Evolutionary conservation across 2,329 filamentous ascomycete species (phyloP), one percentile per base, ranked within the genome.

Genomic region (Sclerotinia trifoliorum): DNA sequence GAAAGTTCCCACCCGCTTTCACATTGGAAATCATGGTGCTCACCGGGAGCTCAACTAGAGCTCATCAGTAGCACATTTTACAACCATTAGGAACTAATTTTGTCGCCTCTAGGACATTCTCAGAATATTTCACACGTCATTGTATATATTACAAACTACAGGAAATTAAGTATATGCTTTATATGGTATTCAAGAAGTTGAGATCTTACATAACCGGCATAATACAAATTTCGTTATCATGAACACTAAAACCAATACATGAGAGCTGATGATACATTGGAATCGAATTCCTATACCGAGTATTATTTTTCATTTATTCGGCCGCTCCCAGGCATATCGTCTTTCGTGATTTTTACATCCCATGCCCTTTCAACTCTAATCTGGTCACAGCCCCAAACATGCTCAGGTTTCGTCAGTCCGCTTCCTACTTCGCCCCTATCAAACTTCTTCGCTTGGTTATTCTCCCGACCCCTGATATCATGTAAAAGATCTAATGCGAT

Each of bases 361-460:
- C 66, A 68, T 10, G 60, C 61, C 42, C 24, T 42, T 32, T 68
- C 52, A 35, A 65, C 42, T 10, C 66, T 54, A 49, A 68, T 68
- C 11, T 57, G 56, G 52, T 55, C 65, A 48, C 32, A 46, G 26
- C 17, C 39, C 57, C 57, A 62, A 5, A 44, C 39, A n/a, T 67
- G 57, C 21, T 63, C 35, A 2, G 56, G 65, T 46, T n/a, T 63
- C 39, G n/a, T 67, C 6, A 66, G 11, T 29, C 55, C 19, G 39
- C 48, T 51, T 32, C 32, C 32, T 24, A 8, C 48, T 8, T 19
- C 19, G 26, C 49, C 48, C 6, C 21, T 11, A 13, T 39, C 39
- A 24, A 55, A 55, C 7, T 46, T 49, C n/a, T 21, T 54, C 3
- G 24, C 51, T 21, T 52, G 21, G 26, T 46, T 5, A 24, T 67